phyloP scores from a whole-genome alignment of 176 grass and related monocot genomes.

The Panicum miliaceum region DNA sequence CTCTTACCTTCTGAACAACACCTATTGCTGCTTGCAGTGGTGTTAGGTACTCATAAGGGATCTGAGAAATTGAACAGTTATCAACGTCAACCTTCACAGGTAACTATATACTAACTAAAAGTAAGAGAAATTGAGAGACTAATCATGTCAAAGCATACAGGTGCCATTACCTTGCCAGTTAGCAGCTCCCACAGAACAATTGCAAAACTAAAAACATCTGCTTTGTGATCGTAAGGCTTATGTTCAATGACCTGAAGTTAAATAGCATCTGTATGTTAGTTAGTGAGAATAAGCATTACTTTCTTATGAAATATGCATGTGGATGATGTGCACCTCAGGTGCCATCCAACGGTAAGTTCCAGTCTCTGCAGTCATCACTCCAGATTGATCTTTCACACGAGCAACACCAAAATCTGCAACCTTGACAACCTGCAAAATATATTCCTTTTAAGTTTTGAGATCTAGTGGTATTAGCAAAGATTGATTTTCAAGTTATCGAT shows the following conservation, averaged over 20 bases:
- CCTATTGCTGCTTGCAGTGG: slow-evolving; percentile 94
- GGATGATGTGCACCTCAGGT: slow-evolving; percentile 57
- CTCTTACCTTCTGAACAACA: slow-evolving; percentile 80
- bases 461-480: background rate
- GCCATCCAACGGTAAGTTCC: slow-evolving; percentile 99
- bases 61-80: slow-evolving; percentile 47
- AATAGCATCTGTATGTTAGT: background rate
- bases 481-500: background rate
- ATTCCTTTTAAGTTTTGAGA: background rate
- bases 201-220: slow-evolving; percentile 92
- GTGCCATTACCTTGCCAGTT: slow-evolving; percentile 65
- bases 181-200: slow-evolving; percentile 91
- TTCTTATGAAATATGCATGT: slow-evolving; percentile 5
- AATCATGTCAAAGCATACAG: slow-evolving; percentile 3
- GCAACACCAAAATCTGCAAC: slow-evolving; percentile 96
- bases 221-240: slow-evolving; percentile 90
- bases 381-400: slow-evolving; percentile 80
- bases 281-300: background rate
- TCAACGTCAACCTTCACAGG: background rate
- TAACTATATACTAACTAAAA: slow-evolving; percentile 19
- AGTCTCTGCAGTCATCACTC: slow-evolving; percentile 96
- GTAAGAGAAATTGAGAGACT: background rate
- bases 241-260: slow-evolving; percentile 85
- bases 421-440: slow-evolving; percentile 68
- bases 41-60: slow-evolving; percentile 83